phyloP scores from a whole-genome alignment of 208 protist species.

The Trypanosoma cruzi region DNA sequence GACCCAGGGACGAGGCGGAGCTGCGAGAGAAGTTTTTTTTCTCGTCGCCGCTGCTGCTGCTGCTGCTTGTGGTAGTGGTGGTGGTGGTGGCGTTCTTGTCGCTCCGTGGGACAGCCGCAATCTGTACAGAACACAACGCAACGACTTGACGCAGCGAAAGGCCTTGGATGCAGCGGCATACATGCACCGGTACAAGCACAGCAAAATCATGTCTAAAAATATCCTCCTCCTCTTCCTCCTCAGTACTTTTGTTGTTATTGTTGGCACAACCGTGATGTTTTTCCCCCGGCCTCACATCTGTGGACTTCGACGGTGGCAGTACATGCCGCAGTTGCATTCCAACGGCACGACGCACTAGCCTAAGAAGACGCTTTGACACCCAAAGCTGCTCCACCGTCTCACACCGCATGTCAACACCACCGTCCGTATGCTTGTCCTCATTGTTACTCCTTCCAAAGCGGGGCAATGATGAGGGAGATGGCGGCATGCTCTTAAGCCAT shows the following conservation, averaged over 20 bases:
- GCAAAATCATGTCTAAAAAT: constrained; percentile 22
- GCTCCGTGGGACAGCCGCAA: too few relatives aligned
- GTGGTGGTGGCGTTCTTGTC: neutral
- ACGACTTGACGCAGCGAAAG: constrained; percentile 24
- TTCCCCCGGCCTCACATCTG: neutral
- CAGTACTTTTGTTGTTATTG: constrained; percentile 3
- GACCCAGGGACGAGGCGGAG: constrained; percentile 25
- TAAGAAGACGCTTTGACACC: constrained; percentile 11
- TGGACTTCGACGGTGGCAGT: neutral
- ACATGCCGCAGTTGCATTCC: constrained; percentile 11
- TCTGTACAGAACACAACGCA: constrained; percentile 1
- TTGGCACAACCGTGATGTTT: neutral
- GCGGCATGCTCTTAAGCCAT: constrained; percentile 4
- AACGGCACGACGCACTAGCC: constrained; percentile 19
- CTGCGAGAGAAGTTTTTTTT: neutral
- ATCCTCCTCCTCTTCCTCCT: neutral
- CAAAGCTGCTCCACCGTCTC: constrained; percentile 22
- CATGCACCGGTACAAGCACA: constrained; percentile 24
- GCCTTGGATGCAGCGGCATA: constrained; percentile 14
- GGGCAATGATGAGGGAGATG: neutral
- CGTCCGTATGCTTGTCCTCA: neutral
- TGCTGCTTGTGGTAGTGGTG: too few relatives aligned
- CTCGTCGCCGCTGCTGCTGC: neutral
- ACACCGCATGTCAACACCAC: constrained; percentile 5
- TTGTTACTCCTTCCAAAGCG: neutral